phyloP scores from a whole-genome alignment of 495 filamentous ascomycete species.

The Aspergillus affinis region DNA sequence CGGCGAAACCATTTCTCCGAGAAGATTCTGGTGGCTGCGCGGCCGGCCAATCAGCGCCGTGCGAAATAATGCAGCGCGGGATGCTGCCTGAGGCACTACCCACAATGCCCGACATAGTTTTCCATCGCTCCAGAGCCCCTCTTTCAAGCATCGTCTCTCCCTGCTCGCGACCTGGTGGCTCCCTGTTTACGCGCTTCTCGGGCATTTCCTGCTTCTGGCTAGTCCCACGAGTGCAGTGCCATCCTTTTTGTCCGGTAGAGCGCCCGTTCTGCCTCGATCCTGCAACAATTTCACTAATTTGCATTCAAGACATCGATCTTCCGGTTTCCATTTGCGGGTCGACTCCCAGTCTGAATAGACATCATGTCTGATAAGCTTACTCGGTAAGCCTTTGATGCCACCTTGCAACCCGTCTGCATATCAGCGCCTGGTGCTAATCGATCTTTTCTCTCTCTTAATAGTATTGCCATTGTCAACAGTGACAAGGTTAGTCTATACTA shows the following conservation, averaged over 20 bases:
- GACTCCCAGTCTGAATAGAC: slow-evolving; percentile 23
- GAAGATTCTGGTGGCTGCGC: slow-evolving; percentile 5
- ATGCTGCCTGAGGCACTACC: slow-evolving; percentile 27
- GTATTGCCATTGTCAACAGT: slow-evolving; percentile 94
- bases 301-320: background rate
- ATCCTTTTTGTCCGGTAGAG: slow-evolving; percentile 13
- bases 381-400: slow-evolving; percentile 51
- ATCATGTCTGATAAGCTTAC: slow-evolving; percentile 86
- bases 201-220: slow-evolving; percentile 18
- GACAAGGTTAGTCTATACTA: slow-evolving; percentile 74
- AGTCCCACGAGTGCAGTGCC: slow-evolving; percentile 19
- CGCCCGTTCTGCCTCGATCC: background rate
- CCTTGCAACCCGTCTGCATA: background rate
- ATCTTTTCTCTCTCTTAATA: slow-evolving; percentile 36
- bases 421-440: slow-evolving; percentile 7
- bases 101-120: slow-evolving; percentile 34
- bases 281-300: slow-evolving; percentile 5
- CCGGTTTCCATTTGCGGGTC: slow-evolving; percentile 17
- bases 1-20: slow-evolving; percentile 24
- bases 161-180: slow-evolving; percentile 13
- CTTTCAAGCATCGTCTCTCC: slow-evolving; percentile 21
- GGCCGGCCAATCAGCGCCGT: slow-evolving; percentile 28
- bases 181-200: slow-evolving; percentile 19
- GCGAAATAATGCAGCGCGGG: slow-evolving; percentile 26
- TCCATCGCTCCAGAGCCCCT: slow-evolving; percentile 26